Percentiles rank a stretch among this genome's conserved stretches.
phyloP scores from a whole-genome alignment of 305 asterid genomes.

The Fraxinus baroniana region DNA sequence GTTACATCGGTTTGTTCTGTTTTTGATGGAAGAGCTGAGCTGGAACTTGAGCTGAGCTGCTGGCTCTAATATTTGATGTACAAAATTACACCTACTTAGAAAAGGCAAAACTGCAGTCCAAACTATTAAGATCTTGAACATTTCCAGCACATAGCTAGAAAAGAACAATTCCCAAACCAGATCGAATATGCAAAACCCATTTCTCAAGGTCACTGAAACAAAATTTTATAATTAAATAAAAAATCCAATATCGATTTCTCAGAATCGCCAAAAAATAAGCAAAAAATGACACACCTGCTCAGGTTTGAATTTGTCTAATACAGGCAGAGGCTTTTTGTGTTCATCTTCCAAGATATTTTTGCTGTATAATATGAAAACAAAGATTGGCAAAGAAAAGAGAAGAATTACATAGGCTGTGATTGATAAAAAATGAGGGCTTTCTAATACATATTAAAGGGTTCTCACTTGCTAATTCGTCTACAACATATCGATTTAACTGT shows the following conservation, averaged over 20 bases:
- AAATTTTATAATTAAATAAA: no score
- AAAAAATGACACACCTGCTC: slow-evolving; percentile 32
- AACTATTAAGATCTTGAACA: not conserved
- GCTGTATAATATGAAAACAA: slow-evolving; percentile 57
- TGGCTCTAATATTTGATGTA: not conserved
- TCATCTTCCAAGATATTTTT: slow-evolving; percentile 61
- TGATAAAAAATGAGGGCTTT: slow-evolving; percentile 49
- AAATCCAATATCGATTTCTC: not conserved
- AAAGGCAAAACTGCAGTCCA: not conserved
- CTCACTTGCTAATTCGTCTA: slow-evolving; percentile 2
- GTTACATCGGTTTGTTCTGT: no score
- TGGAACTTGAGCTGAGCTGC: no score
- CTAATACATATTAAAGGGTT: slow-evolving; percentile 32
- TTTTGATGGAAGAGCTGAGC: no score
- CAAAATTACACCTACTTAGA: not conserved
- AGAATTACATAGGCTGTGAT: slow-evolving; percentile 51
- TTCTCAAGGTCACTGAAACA: not conserved
- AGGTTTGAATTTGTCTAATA: slow-evolving; percentile 32
- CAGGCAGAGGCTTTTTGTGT: slow-evolving; percentile 31
- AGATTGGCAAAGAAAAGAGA: slow-evolving; percentile 58
- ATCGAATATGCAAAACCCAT: not conserved
- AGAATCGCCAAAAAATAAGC: not conserved
- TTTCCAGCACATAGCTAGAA: not conserved
- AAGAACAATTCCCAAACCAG: not conserved
- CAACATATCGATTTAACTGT: not conserved